These are phyloP conservation scores for Dryadomyces quercivorus DNA, from an alignment of 2,329 filamentous ascomycete genomes.

Conservation along the genomic window DNA sequence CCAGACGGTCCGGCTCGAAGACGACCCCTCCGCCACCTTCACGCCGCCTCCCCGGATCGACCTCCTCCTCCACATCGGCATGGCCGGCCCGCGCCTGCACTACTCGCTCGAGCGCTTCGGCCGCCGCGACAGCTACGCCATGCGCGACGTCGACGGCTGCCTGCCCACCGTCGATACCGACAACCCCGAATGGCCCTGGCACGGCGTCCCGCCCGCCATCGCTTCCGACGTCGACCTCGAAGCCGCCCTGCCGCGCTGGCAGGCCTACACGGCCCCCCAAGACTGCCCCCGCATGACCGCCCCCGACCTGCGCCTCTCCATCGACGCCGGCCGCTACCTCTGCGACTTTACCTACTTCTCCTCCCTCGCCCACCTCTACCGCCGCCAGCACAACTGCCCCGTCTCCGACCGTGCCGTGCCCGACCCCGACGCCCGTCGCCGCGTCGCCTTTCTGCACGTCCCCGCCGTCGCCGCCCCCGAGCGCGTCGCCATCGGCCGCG, in stretches of 20 bases:
- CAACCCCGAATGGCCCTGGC: constrained; percentile 39
- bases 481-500: constrained; percentile 34
- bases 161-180: constrained; percentile 30
- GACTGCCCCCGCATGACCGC: constrained; percentile 4
- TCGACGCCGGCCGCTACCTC: constrained; percentile 60
- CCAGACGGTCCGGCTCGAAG: not conserved
- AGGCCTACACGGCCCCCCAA: constrained; percentile 30
- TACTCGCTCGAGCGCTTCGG: constrained; percentile 62
- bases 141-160: constrained; percentile 56
- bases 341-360: constrained; percentile 73
- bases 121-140: constrained; percentile 59
- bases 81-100: constrained; percentile 51
- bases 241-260: constrained; percentile 46
- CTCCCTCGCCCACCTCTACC: constrained; percentile 46
- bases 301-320: constrained; percentile 44
- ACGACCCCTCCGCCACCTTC: not conserved
- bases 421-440: constrained; percentile 19
- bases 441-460: constrained; percentile 62
- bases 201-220: constrained; percentile 41
- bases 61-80: constrained; percentile 65
- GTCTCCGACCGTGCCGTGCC: not conserved
- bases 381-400: constrained; percentile 21
- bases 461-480: constrained; percentile 44
- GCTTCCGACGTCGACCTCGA: constrained; percentile 43
- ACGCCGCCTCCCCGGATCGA: constrained; percentile 34